Percentiles rank a stretch among this genome's conserved stretches.
These are phyloP conservation scores for Cercophora sp. DNA, from an alignment of 495 filamentous ascomycete species.

Conservation along the genomic window DNA sequence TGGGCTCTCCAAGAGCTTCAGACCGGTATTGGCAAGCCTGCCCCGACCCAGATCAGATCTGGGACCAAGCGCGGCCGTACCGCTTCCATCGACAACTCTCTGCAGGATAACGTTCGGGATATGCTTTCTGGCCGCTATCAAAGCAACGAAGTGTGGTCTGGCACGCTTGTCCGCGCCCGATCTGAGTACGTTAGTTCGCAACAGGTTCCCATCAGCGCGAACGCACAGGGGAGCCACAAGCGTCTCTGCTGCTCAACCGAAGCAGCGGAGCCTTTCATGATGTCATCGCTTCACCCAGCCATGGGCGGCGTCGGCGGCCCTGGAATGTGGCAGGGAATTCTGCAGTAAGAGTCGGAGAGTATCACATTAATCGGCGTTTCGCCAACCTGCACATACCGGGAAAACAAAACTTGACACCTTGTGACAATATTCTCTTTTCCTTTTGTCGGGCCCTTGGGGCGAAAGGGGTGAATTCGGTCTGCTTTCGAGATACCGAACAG, in stretches of 20 bases:
- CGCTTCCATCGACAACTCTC: constrained; percentile 58
- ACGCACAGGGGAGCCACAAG: constrained; percentile 46
- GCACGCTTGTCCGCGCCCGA: constrained; percentile 27
- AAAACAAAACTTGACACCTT: constrained; percentile 17
- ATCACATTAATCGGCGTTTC: constrained; percentile 12
- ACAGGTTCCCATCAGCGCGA: constrained; percentile 35
- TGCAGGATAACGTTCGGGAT: constrained; percentile 74
- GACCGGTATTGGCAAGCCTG: constrained; percentile 31
- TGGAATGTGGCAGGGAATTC: constrained; percentile 58
- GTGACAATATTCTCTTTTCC: constrained; percentile 30
- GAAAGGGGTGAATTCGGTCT: constrained; percentile 12
- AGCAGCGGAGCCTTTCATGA: constrained; percentile 26
- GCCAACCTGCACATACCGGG: constrained; percentile 22
- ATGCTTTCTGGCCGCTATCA: constrained; percentile 39
- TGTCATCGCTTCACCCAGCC: constrained; percentile 36
- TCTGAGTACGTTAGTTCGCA: constrained; percentile 20
- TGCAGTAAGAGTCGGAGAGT: constrained; percentile 31
- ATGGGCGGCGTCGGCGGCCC: constrained; percentile 45
- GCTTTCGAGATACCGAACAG: constrained; percentile 21
- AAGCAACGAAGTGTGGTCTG: constrained; percentile 32
- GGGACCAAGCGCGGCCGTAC: constrained; percentile 66
- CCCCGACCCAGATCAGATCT: constrained; percentile 26
- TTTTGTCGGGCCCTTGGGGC: constrained; percentile 19
- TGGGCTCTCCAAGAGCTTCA: constrained; percentile 64
- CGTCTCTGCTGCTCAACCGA: constrained; percentile 57